Percentiles rank a stretch among this genome's conserved stretches.
phyloP scores from a whole-genome alignment of 805 yeast genomes.

The Ogataea paraovalis region DNA sequence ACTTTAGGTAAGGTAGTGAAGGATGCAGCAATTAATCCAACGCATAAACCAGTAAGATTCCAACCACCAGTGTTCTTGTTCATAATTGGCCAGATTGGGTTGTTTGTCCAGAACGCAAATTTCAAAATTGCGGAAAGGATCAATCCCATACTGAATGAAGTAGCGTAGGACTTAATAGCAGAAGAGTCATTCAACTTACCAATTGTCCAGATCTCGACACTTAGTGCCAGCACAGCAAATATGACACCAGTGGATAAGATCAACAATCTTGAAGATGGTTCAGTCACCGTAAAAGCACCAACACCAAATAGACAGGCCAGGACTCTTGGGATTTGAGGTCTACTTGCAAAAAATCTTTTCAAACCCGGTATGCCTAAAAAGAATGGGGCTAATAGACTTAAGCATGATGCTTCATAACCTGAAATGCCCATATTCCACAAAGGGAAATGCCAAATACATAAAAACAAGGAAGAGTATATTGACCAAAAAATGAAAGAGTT shows the following conservation, averaged over 20 bases:
- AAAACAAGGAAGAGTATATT: conserved; percentile 69
- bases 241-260: conserved; percentile 63
- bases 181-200: conserved; percentile 28
- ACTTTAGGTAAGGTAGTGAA: conserved; percentile 38
- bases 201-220: conserved; percentile 44
- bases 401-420: conserved; percentile 79
- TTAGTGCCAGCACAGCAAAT: conserved; percentile 57
- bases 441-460: conserved; percentile 96
- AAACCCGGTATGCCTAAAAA: conserved; percentile 27
- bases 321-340: conserved; percentile 53
- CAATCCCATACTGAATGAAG: conserved; percentile 68
- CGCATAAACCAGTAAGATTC: conserved; percentile 61
- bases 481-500: conserved; percentile 87
- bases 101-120: conserved; percentile 73
- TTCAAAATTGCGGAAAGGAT: conserved; percentile 70
- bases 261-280: conserved; percentile 69
- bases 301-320: conserved; percentile 61
- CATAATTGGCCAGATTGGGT: conserved; percentile 97
- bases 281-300: conserved; percentile 65
- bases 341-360: conserved; percentile 33
- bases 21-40: conserved; percentile 64
- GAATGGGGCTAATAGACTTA: conserved; percentile 53
- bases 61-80: conserved; percentile 81
- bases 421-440: conserved; percentile 97
- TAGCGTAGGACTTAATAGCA: conserved; percentile 39